Evolutionary conservation across 345 rosid genomes (phyloP), one percentile per base, ranked within the genome.

Genomic region (Aurinia saxatilis): DNA sequence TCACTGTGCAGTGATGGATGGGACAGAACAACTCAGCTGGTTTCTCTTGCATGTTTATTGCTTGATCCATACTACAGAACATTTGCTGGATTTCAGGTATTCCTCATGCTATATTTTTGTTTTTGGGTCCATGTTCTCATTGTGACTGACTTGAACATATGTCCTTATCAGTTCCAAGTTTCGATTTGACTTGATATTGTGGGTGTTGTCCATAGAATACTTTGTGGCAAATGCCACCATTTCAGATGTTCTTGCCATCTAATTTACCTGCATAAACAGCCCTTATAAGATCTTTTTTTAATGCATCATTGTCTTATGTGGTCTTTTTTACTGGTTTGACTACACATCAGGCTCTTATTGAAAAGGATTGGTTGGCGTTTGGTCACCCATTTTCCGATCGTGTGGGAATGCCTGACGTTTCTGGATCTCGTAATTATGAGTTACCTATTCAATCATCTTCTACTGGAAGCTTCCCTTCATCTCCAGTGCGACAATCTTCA

Each of bases 341-440:
- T 42, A 42, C 50, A 50, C 56, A 57, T 57, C 77, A 95, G 99
- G 96, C 96, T 49, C 95, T 95, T 61, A 48, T 90, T 58, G 99
- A 95, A 75, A 95, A 95, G 72, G 97, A 95, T 70, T 95, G 99
- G 99, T 83, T 90, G 60, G 97, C 99, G 63, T 95, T 90, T 80
- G 97, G 99, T 45, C 99, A 90, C 79, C 97, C 96, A 57, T 86
- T 95, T 79, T 82, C 97, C 7, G 97, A 95, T 70, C 99, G 97
- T 39, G 55, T 83, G 51, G 99, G 97, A 67, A 84, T 86, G 87
- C 99, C 97, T 33, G 67, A 77, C 56, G 70, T 82, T 52, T 70
- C 88, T 63, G 90, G 84, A 76, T 74, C 78, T 77, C 79, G 72
- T 27, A 73, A 60, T 58, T 44, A 67, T 50, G 99, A 90, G 66